Conservation (phyloP, 139 green algal species). For the Zygnema circumcarinatum region DNA sequence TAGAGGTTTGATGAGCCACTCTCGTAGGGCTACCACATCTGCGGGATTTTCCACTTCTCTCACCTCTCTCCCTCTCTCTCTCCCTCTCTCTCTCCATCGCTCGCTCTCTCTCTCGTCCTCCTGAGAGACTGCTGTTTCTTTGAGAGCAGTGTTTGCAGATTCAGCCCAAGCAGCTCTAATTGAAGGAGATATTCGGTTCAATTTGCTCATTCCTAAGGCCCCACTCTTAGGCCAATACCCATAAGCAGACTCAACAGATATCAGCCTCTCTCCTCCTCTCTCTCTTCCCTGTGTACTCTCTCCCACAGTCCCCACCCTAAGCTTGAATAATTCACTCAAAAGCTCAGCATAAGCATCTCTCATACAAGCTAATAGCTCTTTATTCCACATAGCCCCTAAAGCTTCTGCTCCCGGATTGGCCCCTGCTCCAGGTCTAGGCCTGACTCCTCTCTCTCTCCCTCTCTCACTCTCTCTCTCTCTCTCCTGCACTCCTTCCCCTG, state of each 20-base stretch:
- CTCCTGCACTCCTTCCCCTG: neutral
- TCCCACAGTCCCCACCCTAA: neutral
- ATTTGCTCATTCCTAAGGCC: neutral
- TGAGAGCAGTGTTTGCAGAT: neutral
- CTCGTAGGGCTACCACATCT: conserved; percentile 7
- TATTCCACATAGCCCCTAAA: conserved; percentile 49
- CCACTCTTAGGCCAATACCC: conserved; percentile 1
- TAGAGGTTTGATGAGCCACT: conserved; percentile 52
- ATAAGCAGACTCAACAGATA: conserved; percentile 1
- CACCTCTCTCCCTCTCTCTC: neutral
- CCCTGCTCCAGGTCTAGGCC: neutral
- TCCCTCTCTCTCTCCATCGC: conserved; percentile 1
- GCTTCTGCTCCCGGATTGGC: conserved; percentile 1
- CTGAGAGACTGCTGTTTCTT: neutral
- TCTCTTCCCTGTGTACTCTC: neutral
- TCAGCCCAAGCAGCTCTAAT: neutral
- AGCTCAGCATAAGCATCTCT: conserved; percentile 41
- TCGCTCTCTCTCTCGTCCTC: neutral
- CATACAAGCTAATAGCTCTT: conserved; percentile 56
- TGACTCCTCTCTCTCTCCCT: neutral
- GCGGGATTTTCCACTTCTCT: neutral
- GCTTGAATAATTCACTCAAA: conserved; percentile 31
- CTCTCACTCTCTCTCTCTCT: neutral
- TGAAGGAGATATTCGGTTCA: neutral
- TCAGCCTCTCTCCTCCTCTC: neutral